These are phyloP conservation scores for Beauveria asiatica DNA, from an alignment of 2,329 filamentous ascomycete genomes.

Conservation along the genomic window DNA sequence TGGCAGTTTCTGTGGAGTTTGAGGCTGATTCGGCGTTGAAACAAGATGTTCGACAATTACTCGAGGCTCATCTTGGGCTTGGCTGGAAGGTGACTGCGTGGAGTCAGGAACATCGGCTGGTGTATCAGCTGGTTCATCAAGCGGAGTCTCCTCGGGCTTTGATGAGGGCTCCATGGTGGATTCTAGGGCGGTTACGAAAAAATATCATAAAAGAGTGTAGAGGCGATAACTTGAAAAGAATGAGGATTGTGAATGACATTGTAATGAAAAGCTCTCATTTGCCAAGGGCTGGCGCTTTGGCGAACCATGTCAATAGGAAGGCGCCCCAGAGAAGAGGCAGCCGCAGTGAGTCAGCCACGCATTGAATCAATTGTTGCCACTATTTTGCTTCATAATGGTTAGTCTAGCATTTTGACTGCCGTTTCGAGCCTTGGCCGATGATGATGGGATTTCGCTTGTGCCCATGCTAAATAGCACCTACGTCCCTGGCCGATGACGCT, in stretches of 20 bases:
- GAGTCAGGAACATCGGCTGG: background rate
- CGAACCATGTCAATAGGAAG: background rate
- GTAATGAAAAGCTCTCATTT: background rate
- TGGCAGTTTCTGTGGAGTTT: background rate
- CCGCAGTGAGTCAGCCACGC: background rate
- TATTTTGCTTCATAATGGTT: background rate
- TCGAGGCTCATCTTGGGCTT: background rate
- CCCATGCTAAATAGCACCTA: background rate
- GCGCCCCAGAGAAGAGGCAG: background rate
- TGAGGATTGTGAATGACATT: background rate
- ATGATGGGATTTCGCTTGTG: background rate
- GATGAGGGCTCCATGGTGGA: background rate
- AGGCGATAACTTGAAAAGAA: background rate
- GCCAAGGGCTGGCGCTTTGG: background rate
- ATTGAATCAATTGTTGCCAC: background rate
- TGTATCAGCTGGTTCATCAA: background rate
- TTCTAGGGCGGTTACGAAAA: background rate
- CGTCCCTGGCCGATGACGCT: constrained; percentile 6
- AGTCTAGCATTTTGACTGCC: background rate
- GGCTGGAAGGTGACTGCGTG: background rate
- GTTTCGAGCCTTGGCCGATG: background rate
- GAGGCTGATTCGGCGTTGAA: background rate
- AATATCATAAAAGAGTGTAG: background rate
- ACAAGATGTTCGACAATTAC: background rate
- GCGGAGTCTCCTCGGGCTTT: background rate